Percentiles rank a stretch among this genome's conserved stretches.
Evolutionary conservation across 2,329 filamentous ascomycete genomes (phyloP).

Genomic region (Aureobasidium sp.): DNA sequence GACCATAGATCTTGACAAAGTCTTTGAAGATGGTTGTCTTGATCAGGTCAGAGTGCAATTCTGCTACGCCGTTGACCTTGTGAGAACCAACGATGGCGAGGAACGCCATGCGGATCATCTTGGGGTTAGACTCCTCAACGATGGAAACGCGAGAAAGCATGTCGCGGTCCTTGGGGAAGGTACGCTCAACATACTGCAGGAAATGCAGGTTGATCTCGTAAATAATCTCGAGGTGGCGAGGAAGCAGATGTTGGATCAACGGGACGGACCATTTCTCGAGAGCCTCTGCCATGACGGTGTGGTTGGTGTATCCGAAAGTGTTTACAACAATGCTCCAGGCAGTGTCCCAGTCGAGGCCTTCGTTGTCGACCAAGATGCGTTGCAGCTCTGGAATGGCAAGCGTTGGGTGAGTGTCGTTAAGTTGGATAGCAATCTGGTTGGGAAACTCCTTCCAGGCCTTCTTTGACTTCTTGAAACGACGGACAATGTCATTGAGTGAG

Average conservation of each 20-base stretch:
- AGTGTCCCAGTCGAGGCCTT: slow-evolving; percentile 87
- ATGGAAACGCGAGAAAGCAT: slow-evolving; percentile 84
- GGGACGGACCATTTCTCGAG: slow-evolving; percentile 98
- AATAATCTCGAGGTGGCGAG: slow-evolving; percentile 91
- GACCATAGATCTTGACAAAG: slow-evolving; percentile 89
- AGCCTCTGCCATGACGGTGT: slow-evolving; percentile 93
- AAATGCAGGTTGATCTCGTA: slow-evolving; percentile 97
- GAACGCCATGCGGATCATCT: slow-evolving; percentile 97
- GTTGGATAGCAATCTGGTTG: slow-evolving; percentile 91
- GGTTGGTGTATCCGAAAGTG: slow-evolving; percentile 93
- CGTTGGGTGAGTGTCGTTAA: slow-evolving; percentile 96
- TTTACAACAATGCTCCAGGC: slow-evolving; percentile 66
- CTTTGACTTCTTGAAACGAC: slow-evolving; percentile 95
- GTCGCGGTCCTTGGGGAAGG: slow-evolving; percentile 82
- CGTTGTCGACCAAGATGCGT: slow-evolving; percentile 80
- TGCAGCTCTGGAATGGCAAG: slow-evolving; percentile 93
- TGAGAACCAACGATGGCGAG: slow-evolving; percentile 94
- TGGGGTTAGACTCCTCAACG: slow-evolving; percentile 91
- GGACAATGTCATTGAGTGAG: slow-evolving; percentile 90
- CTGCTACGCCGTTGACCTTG: slow-evolving; percentile 98
- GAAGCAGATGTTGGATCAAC: slow-evolving; percentile 83
- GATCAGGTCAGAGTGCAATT: slow-evolving; percentile 95
- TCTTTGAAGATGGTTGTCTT: slow-evolving; percentile 99
- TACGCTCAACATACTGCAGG: slow-evolving; percentile 81
- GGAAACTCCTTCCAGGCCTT: slow-evolving; percentile 86